Evolutionary conservation across 768 basidiomycete genomes (phyloP).

Genomic region (Chiua virens): DNA sequence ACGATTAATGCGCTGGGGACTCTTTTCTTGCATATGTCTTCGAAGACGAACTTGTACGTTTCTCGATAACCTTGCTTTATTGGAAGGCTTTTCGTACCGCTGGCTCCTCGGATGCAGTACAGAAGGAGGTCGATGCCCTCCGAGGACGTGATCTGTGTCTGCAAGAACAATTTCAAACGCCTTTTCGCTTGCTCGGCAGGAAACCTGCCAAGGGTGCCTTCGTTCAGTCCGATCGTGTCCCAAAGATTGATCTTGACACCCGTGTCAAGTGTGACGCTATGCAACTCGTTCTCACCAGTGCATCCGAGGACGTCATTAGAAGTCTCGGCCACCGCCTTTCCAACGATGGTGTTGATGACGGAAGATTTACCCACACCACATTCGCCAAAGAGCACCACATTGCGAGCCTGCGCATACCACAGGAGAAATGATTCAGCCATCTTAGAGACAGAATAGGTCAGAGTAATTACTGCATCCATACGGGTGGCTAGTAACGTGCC

Average conservation of each 20-base stretch:
- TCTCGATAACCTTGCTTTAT: constrained; percentile 16
- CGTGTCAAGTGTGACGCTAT: constrained; percentile 17
- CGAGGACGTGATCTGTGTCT: constrained; percentile 9
- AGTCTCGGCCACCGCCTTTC: constrained; percentile 21
- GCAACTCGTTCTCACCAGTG: constrained; percentile 23
- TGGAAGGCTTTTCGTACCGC: constrained; percentile 9
- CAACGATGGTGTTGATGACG: constrained; percentile 37
- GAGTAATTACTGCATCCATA: constrained; percentile 10
- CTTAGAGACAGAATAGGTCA: background rate
- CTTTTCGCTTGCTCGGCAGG: constrained; percentile 15
- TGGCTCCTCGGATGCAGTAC: constrained; percentile 28
- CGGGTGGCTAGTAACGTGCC: background rate
- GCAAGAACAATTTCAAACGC: constrained; percentile 27
- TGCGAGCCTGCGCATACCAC: constrained; percentile 16
- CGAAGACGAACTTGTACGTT: constrained; percentile 24
- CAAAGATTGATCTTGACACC: constrained; percentile 24
- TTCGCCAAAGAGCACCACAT: constrained; percentile 37
- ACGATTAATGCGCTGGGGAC: constrained; percentile 27
- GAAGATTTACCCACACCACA: constrained; percentile 40
- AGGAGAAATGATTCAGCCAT: background rate
- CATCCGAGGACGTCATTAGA: constrained; percentile 31
- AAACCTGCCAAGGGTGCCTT: constrained; percentile 23
- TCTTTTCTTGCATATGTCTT: constrained; percentile 24
- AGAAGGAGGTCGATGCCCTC: constrained; percentile 29
- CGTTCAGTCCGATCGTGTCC: constrained; percentile 38